Conservation (phyloP, 345 rosid genomes). For the Heritiera fomes region DNA sequence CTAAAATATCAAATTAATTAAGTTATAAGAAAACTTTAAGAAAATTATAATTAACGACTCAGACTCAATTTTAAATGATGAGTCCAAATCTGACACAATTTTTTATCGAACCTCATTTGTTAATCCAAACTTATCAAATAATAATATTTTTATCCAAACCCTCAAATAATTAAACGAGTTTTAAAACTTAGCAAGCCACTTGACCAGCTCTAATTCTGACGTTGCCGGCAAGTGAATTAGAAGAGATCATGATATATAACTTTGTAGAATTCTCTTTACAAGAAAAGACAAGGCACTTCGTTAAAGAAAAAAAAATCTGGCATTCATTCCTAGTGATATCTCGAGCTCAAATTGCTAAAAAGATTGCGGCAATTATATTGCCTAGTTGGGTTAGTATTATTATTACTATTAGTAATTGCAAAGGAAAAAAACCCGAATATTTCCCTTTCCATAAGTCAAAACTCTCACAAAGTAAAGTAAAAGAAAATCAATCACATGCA, state of each 20-base stretch:
- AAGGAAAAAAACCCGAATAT: not conserved
- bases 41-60: too few species aligned
- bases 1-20: too few species aligned
- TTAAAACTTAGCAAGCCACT: too few species aligned
- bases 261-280: not conserved
- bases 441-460: slow-evolving; percentile 24
- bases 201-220: too few species aligned
- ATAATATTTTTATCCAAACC: too few species aligned
- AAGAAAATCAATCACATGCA: slow-evolving; percentile 26
- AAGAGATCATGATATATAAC: not conserved
- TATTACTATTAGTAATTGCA: not conserved
- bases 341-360: slow-evolving; percentile 18
- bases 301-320: not conserved
- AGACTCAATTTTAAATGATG: too few species aligned
- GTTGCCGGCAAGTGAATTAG: not conserved
- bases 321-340: not conserved
- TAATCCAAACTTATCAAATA: too few species aligned
- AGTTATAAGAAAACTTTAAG: too few species aligned
- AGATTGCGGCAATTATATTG: slow-evolving; percentile 5
- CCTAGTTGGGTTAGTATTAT: not conserved
- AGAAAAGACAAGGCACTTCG: not conserved
- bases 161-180: too few species aligned
- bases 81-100: too few species aligned
- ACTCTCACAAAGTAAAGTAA: slow-evolving; percentile 12
- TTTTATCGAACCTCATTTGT: too few species aligned